phyloP scores from a whole-genome alignment of 2,329 filamentous ascomycete species.

The Diaporthe ampelina region DNA sequence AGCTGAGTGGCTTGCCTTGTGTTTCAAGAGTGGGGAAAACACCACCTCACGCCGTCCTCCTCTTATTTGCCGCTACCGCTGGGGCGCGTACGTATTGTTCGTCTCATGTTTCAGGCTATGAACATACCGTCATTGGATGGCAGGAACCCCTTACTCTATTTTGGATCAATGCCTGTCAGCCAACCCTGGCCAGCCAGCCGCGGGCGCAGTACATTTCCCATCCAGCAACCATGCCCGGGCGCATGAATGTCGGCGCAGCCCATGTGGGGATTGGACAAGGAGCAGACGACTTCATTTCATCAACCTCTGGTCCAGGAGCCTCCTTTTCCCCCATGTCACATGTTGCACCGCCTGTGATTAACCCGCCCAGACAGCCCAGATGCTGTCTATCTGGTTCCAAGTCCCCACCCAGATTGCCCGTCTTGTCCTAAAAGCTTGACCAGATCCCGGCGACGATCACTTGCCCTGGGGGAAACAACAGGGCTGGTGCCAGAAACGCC shows the following conservation, averaged over 20 bases:
- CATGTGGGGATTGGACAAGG: constrained; percentile 2
- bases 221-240: neutral
- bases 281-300: constrained; percentile 24
- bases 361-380: neutral
- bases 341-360: neutral
- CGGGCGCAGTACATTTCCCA: neutral
- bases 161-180: constrained; percentile 14
- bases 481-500: constrained; percentile 8
- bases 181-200: neutral
- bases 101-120: constrained; percentile 33
- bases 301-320: constrained; percentile 12
- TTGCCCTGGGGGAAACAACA: neutral
- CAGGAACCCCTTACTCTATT: constrained; percentile 15
- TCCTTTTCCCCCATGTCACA: constrained; percentile 22
- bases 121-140: neutral
- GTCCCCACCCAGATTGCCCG: constrained; percentile 22
- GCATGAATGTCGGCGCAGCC: constrained; percentile 23
- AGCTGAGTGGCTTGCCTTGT: neutral
- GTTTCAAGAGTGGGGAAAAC: constrained; percentile 34
- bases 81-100: constrained; percentile 33
- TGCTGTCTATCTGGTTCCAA: neutral
- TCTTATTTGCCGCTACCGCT: constrained; percentile 7
- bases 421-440: constrained; percentile 25
- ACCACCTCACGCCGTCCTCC: neutral
- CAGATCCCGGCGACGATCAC: constrained; percentile 19